These are phyloP conservation scores for Podospora anserina DNA, from an alignment of 495 filamentous ascomycete species.

Conservation along the genomic window DNA sequence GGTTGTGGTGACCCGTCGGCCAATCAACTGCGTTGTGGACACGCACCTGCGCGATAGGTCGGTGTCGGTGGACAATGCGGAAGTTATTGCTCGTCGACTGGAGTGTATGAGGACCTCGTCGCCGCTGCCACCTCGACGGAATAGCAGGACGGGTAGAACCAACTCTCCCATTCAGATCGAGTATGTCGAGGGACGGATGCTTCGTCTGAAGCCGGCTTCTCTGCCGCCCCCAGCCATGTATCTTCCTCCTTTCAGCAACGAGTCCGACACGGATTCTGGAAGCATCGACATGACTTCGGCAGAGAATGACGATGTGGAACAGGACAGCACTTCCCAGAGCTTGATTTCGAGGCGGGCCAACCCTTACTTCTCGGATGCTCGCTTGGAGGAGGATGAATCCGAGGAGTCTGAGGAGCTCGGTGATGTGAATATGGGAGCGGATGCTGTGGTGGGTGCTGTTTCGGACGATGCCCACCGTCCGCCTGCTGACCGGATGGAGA, in stretches of 20 bases:
- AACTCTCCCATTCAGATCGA: slow-evolving; percentile 31
- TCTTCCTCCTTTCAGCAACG: slow-evolving; percentile 35
- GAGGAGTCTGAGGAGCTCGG: slow-evolving; percentile 23
- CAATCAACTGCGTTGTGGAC: slow-evolving; percentile 19
- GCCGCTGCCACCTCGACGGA: slow-evolving; percentile 17
- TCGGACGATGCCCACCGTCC: slow-evolving; percentile 7
- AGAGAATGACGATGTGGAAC: slow-evolving; percentile 19
- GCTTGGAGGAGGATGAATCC: not conserved
- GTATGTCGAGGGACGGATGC: slow-evolving; percentile 33
- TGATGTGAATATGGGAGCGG: not conserved
- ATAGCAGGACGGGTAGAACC: not conserved
- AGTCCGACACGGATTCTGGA: slow-evolving; percentile 27
- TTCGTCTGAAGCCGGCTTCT: slow-evolving; percentile 37
- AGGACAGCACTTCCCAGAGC: slow-evolving; percentile 15
- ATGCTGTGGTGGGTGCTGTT: slow-evolving; percentile 11
- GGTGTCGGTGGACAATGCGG: slow-evolving; percentile 29
- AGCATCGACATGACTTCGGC: slow-evolving; percentile 36
- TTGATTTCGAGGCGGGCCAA: slow-evolving; percentile 33
- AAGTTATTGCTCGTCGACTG: slow-evolving; percentile 36
- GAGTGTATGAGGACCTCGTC: slow-evolving; percentile 40
- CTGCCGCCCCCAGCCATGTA: slow-evolving; percentile 46
- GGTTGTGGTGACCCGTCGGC: slow-evolving; percentile 50
- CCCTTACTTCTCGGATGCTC: slow-evolving; percentile 29
- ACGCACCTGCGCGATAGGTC: slow-evolving; percentile 9
- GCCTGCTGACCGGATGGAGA: not conserved